phyloP scores from a whole-genome alignment of 1,284 basidiomycete genomes.

The Anthracocystis walkeri region DNA sequence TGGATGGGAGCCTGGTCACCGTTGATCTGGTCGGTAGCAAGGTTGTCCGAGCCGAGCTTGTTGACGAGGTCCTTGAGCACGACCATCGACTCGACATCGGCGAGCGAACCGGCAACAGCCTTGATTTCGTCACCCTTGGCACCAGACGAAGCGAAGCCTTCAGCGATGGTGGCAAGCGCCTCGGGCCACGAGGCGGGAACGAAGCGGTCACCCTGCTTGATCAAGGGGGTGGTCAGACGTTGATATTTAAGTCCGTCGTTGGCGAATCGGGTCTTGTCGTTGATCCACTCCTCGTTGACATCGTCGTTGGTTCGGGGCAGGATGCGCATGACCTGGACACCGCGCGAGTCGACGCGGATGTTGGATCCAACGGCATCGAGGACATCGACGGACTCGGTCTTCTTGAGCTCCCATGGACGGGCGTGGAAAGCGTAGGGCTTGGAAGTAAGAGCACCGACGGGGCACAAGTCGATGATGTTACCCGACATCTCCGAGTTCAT shows the following conservation, averaged over 20 bases:
- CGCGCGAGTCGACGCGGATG: constrained; percentile 95
- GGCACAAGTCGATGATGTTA: constrained; percentile 95
- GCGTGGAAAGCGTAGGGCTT: constrained; percentile 98
- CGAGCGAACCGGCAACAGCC: constrained; percentile 90
- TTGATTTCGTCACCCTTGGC: constrained; percentile 96
- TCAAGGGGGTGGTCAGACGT: constrained; percentile 89
- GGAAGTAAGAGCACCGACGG: constrained; percentile 94
- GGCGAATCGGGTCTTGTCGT: constrained; percentile 97
- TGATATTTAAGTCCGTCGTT: constrained; percentile 97
- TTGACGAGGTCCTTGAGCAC: constrained; percentile 95
- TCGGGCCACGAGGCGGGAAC: constrained; percentile 93
- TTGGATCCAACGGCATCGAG: constrained; percentile 97
- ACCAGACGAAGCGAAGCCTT: constrained; percentile 82
- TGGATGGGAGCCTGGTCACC: constrained; percentile 78
- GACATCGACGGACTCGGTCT: constrained; percentile 97
- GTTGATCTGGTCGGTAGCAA: constrained; percentile 80
- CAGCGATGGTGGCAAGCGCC: constrained; percentile 82
- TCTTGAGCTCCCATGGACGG: constrained; percentile 98
- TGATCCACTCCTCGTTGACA: constrained; percentile 99
- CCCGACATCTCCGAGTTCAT: constrained; percentile 98
- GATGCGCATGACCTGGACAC: constrained; percentile 95
- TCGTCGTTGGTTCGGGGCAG: constrained; percentile 97
- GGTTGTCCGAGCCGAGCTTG: constrained; percentile 94
- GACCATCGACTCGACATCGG: constrained; percentile 93
- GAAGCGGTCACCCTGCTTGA: constrained; percentile 92